phyloP scores from a whole-genome alignment of 208 protist species.

The Leishmania tropica region DNA sequence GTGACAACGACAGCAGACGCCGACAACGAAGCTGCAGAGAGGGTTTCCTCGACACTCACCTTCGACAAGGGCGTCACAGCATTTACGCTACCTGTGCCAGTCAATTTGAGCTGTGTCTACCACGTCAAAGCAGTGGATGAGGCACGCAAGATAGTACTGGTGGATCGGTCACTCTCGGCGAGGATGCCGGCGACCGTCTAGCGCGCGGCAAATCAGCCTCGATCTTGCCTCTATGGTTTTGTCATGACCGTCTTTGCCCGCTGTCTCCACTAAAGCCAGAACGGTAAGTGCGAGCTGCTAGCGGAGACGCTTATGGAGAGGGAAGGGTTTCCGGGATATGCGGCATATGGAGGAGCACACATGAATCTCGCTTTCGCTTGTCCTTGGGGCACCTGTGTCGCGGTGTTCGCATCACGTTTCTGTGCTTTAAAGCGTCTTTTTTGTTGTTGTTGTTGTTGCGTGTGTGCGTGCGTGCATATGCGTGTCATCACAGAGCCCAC shows the following conservation, averaged over 20 bases:
- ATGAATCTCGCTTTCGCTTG: neutral
- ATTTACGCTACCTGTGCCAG: constrained; percentile 46
- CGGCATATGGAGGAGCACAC: neutral
- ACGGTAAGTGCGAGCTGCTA: neutral
- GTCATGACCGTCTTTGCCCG: neutral
- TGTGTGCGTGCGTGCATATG: neutral
- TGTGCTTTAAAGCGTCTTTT: neutral
- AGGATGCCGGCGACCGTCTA: neutral
- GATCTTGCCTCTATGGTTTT: neutral
- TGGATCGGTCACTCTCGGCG: constrained; percentile 43
- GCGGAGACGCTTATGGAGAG: neutral
- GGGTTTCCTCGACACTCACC: constrained; percentile 49
- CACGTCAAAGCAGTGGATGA: constrained; percentile 65
- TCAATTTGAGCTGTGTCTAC: constrained; percentile 24
- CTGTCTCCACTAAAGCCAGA: too few species aligned
- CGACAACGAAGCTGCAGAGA: neutral
- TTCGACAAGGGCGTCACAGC: constrained; percentile 58
- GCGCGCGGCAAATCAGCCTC: neutral
- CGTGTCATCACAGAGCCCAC: constrained; percentile 9
- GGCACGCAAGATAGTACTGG: constrained; percentile 44
- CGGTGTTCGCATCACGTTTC: neutral
- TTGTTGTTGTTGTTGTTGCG: neutral
- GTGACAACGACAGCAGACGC: constrained; percentile 25
- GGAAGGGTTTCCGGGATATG: too few species aligned
- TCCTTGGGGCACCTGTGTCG: neutral